Evolutionary conservation across 345 rosid genomes (phyloP), one percentile per base, ranked within the genome.

Genomic region (Aquilaria sinensis): DNA sequence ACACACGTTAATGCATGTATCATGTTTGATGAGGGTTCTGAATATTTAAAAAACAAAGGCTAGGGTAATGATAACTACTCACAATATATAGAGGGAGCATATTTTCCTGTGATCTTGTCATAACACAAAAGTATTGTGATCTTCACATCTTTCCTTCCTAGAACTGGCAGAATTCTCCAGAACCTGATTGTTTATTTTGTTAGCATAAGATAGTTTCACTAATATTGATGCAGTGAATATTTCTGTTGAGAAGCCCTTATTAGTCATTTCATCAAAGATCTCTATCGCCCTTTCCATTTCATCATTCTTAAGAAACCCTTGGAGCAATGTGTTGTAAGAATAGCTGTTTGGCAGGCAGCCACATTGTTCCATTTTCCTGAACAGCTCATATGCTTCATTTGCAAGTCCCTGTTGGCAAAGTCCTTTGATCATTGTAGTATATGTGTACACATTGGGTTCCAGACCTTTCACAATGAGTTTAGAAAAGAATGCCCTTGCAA

Each of bases 391-490:
- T 47, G 63, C 63, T 31, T 47, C 48, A 29, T 47, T 53, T 46
- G 53, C 52, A 32, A 30, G 29, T 60, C 63, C 63, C 31, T 60
- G 29, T 0, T 60, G 13, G 53, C 63, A 60, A 60, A 60, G 51
- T 31, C 63, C 53, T 43, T 60, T 60, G 53, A 47, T 60, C 60
- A 60, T 60, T 60, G 48, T 47, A 53, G 47, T 60, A 31, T 60
- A 60, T 30, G 63, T 60, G 0, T 51, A 43, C 9, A 60, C 52
- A 47, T 34, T 60, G 10, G 53, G 63, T 43, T 47, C 48, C 48
- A 60, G 31, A 47, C 63, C 63, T 46, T 10, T 12, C 12, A 7
- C 43, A 60, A 60, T 13, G 16, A 60, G 47, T 2, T 47, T 16
- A 60, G 53, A 47, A 47, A 60, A 47, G 47, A 60, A 43, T 30